Conservation (phyloP, 2,329 filamentous ascomycete species). For the Ophiostoma quercus region DNA sequence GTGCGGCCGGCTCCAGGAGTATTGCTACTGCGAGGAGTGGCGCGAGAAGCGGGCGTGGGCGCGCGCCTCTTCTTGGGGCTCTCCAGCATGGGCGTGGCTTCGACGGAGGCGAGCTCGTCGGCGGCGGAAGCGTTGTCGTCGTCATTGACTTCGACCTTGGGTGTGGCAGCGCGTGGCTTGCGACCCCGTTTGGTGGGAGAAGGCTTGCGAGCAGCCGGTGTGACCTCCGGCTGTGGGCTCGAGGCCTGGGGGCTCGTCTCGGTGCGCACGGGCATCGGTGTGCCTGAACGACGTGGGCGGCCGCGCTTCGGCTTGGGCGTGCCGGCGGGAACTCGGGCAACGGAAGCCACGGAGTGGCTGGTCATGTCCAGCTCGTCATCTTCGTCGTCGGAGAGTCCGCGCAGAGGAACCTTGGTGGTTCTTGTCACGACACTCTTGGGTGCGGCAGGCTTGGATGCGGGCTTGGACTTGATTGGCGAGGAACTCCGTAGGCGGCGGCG, state of each 20-base stretch:
- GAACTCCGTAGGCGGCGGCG: conserved; percentile 18
- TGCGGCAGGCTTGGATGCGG: conserved; percentile 32
- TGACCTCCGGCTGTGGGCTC: conserved; percentile 13
- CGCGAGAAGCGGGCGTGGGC: not conserved
- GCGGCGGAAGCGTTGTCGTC: conserved; percentile 32
- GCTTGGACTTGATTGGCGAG: conserved; percentile 25
- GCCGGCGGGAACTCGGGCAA: conserved; percentile 28
- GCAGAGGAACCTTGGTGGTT: conserved; percentile 41
- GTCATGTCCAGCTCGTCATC: conserved; percentile 25
- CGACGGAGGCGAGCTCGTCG: conserved; percentile 19
- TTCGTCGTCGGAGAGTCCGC: conserved; percentile 42
- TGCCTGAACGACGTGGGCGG: conserved; percentile 47
- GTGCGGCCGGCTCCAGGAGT: conserved; percentile 8
- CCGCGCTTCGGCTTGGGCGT: conserved; percentile 26
- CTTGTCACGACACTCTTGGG: not conserved
- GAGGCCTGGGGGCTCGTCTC: conserved; percentile 4
- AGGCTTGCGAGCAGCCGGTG: conserved; percentile 5
- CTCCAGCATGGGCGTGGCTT: conserved; percentile 11
- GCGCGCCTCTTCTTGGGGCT: conserved; percentile 18
- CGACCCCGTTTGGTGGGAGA: conserved; percentile 18
- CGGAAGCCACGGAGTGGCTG: not conserved
- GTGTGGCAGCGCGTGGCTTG: conserved; percentile 19
- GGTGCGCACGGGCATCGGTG: conserved; percentile 46
- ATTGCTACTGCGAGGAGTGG: conserved; percentile 8
- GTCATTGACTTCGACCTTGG: conserved; percentile 29